Evolutionary conservation across 306 rosid genomes (phyloP), one percentile per base, ranked within the genome.

Genomic region (Inga leiocalycina): DNA sequence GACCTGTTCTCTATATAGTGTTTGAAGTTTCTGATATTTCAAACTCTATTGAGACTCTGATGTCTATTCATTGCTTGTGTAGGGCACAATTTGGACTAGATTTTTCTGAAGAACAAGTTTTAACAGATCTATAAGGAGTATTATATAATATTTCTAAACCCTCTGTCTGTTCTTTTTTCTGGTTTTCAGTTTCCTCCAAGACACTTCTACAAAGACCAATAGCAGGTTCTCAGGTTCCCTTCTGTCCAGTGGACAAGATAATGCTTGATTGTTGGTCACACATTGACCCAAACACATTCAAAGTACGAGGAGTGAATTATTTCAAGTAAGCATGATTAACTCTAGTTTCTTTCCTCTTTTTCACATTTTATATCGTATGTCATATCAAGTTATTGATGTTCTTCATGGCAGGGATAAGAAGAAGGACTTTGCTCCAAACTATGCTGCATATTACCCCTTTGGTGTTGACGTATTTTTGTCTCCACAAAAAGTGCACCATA

Each of bases 381-480:
- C 49, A 77, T 76, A 5, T 39, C 82, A 74, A 49, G 49, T 44
- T 74, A n/a, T 66, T 56, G 64, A 67, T 87, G 43, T 79, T 76
- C 49, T 77, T 67, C 59, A 41, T 85, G 87, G 80, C 87, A 97
- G 99, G 90, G 99, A 97, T 85, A 92, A 89, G 92, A 97, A 90
- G 91, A 97, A 97, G 88, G 99, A 92, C 2, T 83, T 86, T 79
- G 98, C 98, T 85, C 74, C 92, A 6, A 90, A 85, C 75, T 77
- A 64, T 83, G 85, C 99, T 79, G 99, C 99, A 66, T 97, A 94
- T 89, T 87, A 92, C 68, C 98, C 99, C 17, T 90, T 97, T 87
- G 99, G 99, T 68, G 97, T 92, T 34, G 99, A 97, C 52, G 95
- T 97, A 59, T 97, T 94, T 90, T 94, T 97, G 82, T 92, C 95